phyloP scores from a whole-genome alignment of 1,139 yeast genomes.

The Pichia sp. region DNA sequence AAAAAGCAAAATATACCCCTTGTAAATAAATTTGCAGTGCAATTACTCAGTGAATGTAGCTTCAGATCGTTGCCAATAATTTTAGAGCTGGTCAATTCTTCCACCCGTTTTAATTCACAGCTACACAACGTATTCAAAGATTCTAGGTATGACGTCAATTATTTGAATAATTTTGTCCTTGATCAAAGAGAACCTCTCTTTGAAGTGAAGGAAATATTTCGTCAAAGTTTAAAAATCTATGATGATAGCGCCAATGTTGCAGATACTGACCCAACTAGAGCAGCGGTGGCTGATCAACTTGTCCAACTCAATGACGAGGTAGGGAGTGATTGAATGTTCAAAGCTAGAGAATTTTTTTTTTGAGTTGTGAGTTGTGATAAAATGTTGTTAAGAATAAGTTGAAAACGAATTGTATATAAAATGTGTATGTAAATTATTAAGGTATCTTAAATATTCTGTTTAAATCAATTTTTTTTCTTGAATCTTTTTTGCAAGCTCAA shows the following conservation, averaged over 20 bases:
- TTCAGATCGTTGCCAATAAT: slow-evolving; percentile 4
- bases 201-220: slow-evolving; percentile 14
- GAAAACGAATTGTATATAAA: not conserved
- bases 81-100: slow-evolving; percentile 11
- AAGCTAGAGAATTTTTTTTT: no score
- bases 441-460: not conserved
- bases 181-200: slow-evolving; percentile 1
- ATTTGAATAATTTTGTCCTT: slow-evolving; percentile 2
- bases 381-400: no score
- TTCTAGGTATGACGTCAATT: slow-evolving; percentile 14
- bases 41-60: not conserved
- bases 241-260: slow-evolving; percentile 3
- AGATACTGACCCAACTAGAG: not conserved
- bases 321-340: not conserved
- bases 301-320: slow-evolving; percentile 8
- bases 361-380: not conserved
- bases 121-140: slow-evolving; percentile 12
- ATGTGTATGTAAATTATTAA: not conserved
- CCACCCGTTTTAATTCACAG: slow-evolving; percentile 12
- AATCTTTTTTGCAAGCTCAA: not conserved
- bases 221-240: slow-evolving; percentile 8
- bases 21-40: slow-evolving; percentile 12
- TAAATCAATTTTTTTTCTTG: slow-evolving; percentile 2
- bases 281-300: slow-evolving; percentile 8
- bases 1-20: slow-evolving; percentile 17